Percentiles rank a stretch among this genome's conserved stretches.
Conservation (phyloP, 225 moss, liverwort and hornwort species). For the Anthoceros angustus region DNA sequence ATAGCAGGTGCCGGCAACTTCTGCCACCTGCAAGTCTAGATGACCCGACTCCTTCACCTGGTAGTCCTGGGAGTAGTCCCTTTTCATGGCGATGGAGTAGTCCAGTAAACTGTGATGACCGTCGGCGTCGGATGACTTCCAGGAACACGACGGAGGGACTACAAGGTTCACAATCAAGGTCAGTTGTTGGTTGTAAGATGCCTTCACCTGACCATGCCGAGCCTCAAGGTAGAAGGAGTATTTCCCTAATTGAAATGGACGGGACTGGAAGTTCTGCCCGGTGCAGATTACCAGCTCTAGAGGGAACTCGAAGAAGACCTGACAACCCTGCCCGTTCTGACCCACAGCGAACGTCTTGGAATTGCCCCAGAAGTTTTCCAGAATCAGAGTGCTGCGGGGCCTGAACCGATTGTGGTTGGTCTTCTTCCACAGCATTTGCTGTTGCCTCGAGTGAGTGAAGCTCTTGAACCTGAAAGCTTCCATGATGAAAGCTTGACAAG, state of each 20-base stretch:
- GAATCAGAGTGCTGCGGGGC: conserved; percentile 48
- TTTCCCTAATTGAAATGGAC: conserved; percentile 45
- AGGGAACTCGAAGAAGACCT: conserved; percentile 69
- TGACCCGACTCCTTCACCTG: conserved; percentile 51
- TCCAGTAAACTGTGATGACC: conserved; percentile 27
- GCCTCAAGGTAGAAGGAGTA: conserved; percentile 73
- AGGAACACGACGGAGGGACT: conserved; percentile 19
- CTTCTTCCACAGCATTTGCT: conserved; percentile 78
- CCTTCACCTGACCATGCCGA: conserved; percentile 56
- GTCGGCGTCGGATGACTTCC: conserved; percentile 14
- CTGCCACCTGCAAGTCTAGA: conserved; percentile 22
- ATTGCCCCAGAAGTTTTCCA: conserved; percentile 70
- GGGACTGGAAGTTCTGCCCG: conserved; percentile 61
- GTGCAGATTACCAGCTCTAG: conserved; percentile 68
- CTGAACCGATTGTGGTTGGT: conserved; percentile 58
- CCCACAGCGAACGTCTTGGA: conserved; percentile 60
- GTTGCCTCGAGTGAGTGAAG: conserved; percentile 61
- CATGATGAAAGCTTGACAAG: conserved; percentile 48
- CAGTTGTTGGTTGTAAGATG: conserved; percentile 56
- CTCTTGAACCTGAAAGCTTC: conserved; percentile 70
- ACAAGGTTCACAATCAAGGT: conserved; percentile 61
- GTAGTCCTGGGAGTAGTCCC: conserved; percentile 61
- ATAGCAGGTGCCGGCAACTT: conserved; percentile 37
- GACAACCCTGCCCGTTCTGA: conserved; percentile 48
- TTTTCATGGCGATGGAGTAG: conserved; percentile 70